phyloP scores from a whole-genome alignment of 495 filamentous ascomycete genomes.

The Massariosphaeria phaeospora region DNA sequence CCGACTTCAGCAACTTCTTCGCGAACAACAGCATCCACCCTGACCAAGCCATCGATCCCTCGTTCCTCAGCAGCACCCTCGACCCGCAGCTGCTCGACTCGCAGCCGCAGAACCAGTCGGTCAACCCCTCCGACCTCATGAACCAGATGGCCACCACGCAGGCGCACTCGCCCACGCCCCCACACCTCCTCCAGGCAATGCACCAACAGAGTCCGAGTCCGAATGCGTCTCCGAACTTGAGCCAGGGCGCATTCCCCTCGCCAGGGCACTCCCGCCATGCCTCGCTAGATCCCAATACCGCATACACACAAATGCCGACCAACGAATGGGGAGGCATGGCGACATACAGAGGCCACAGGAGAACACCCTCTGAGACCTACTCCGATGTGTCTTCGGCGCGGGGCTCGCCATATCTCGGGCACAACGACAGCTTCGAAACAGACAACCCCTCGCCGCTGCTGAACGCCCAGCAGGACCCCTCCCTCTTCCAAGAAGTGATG shows the following conservation, averaged over 20 bases:
- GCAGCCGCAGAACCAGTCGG: slow-evolving; percentile 41
- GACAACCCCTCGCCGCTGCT: slow-evolving; percentile 80
- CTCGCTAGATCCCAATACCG: slow-evolving; percentile 75
- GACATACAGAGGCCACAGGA: slow-evolving; percentile 68
- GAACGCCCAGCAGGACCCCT: slow-evolving; percentile 61
- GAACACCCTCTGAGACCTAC: slow-evolving; percentile 76
- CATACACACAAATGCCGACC: slow-evolving; percentile 58
- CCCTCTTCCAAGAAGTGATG: slow-evolving; percentile 70
- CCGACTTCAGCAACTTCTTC: slow-evolving; percentile 33
- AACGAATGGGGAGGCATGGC: slow-evolving; percentile 64
- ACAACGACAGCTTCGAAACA: slow-evolving; percentile 73
- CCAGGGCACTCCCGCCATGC: slow-evolving; percentile 69
- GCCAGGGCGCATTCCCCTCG: slow-evolving; percentile 53
- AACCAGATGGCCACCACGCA: slow-evolving; percentile 62
- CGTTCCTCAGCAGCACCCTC: slow-evolving; percentile 32
- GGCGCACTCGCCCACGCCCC: slow-evolving; percentile 62
- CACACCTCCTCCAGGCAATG: slow-evolving; percentile 60
- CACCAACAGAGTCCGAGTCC: slow-evolving; percentile 38
- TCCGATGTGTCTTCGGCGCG: slow-evolving; percentile 81
- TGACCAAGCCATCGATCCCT: slow-evolving; percentile 38
- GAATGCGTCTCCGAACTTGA: slow-evolving; percentile 50
- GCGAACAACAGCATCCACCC: slow-evolving; percentile 23
- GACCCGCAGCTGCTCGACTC: slow-evolving; percentile 34
- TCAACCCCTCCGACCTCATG: slow-evolving; percentile 59
- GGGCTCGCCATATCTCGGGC: slow-evolving; percentile 73